Evolutionary conservation across 441 rosid genomes (phyloP).

Genomic region (Pelargonium australe): DNA sequence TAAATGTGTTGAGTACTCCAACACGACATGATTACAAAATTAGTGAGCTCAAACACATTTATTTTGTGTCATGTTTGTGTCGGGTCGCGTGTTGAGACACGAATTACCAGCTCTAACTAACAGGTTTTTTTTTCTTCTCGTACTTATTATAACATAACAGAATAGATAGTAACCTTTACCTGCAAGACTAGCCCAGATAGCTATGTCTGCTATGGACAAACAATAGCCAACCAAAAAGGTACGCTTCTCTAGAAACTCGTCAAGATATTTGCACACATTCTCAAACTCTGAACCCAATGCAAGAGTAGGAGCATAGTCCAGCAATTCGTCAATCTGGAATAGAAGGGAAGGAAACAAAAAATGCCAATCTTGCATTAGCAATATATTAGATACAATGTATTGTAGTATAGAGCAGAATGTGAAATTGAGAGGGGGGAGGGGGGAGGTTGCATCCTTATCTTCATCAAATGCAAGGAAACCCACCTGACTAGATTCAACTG

Average conservation of each 20-base stretch:
- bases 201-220: slow-evolving; percentile 76
- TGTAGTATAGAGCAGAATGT: neutral
- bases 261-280: slow-evolving; percentile 57
- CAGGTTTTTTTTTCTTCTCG: neutral
- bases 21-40: too few species aligned
- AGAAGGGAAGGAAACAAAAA: slow-evolving; percentile 4
- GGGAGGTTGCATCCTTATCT: neutral
- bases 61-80: too few species aligned
- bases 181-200: slow-evolving; percentile 79
- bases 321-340: slow-evolving; percentile 72
- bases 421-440: too few species aligned
- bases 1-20: too few species aligned
- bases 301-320: slow-evolving; percentile 59
- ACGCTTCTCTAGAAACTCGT: slow-evolving; percentile 38
- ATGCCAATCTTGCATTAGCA: neutral
- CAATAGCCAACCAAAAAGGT: slow-evolving; percentile 61
- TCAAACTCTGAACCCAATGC: slow-evolving; percentile 77
- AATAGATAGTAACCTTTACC: slow-evolving; percentile 35
- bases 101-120: neutral
- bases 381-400: too few species aligned
- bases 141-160: neutral
- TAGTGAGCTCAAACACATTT: too few species aligned
- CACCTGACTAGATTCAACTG: slow-evolving; percentile 57
- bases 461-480: neutral
- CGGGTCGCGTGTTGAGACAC: too few species aligned